Base-by-base conservation (phyloP, 345 rosid species). In the Excoecaria agallocha region DNA sequence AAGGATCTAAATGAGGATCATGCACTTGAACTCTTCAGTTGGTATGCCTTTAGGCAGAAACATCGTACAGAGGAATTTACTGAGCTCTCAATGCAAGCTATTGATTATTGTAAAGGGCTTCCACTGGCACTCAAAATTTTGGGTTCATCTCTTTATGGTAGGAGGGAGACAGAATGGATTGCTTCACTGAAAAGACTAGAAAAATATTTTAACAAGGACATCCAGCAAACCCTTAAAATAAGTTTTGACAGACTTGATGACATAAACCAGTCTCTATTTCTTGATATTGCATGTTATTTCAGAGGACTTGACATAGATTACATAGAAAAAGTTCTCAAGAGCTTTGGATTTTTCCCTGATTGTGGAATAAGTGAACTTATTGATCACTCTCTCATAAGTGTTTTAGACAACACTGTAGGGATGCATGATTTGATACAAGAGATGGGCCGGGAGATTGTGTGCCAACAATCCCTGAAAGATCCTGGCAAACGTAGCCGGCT, bases 391-490 rank as follows among this genome's bases (percentile, higher is more conserved):
- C 74, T 76, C 11, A 11, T 76, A 16, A 63, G 25, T 4, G 15
- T 76, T 6, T 52, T 57, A 7, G 54, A 22, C 54, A 63, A 70
- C 60, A 52, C 59, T 10, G 30, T 75, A 25, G 54, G 57, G 30
- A 70, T 76, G 74, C 79, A 76, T 70, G 79, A 76, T 70, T 63
- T 70, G 41, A n/a, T 76, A 45, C 74, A 76, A 58, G 74, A 71
- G 7, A 57, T 76, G 74, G 79, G 79, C 49, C 46, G 63, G 46
- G 68, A 55, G 11, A 76, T 76, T 25, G 74, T 62, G 41, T 51
- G 72, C 9, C 43, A 62, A 49, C 70, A 75, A 58, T 68, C 78
- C 22, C 55, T 13, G 9, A 58, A 37, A 19, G 69, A 76, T n/a
- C 69, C 73, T 19, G 74, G 63, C 6, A 63, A 70, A 64, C 74